Percentiles rank a stretch among this genome's conserved stretches.
Conservation (phyloP, 1,139 yeast genomes). For the Yamadazyma conglobata region DNA sequence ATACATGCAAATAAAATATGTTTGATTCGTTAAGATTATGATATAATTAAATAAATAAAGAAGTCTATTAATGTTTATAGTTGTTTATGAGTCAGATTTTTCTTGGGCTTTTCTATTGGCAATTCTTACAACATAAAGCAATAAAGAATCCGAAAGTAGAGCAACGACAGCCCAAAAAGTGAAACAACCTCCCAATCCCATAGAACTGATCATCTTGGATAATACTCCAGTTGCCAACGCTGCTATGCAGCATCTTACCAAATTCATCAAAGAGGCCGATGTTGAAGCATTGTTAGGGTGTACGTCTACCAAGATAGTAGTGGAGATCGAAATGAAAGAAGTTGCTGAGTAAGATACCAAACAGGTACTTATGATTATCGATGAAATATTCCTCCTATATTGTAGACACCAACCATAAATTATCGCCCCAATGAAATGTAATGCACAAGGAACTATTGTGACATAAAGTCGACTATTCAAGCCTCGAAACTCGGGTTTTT, state of each 20-base stretch:
- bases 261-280: constrained; percentile 36
- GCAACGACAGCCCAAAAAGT: constrained; percentile 33
- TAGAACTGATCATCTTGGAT: constrained; percentile 24
- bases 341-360: constrained; percentile 29
- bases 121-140: constrained; percentile 16
- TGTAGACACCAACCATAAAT: constrained; percentile 43
- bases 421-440: constrained; percentile 26
- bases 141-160: constrained; percentile 18
- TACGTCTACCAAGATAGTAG: constrained; percentile 37
- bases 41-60: too few relatives aligned
- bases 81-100: too few relatives aligned
- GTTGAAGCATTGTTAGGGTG: constrained; percentile 33
- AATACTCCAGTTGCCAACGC: constrained; percentile 34
- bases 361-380: constrained; percentile 31
- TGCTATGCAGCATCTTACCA: constrained; percentile 34
- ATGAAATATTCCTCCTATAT: constrained; percentile 20
- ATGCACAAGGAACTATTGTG: constrained; percentile 22
- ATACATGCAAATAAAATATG: too few relatives aligned
- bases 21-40: too few relatives aligned
- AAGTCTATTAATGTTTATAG: too few relatives aligned
- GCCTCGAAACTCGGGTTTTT: constrained; percentile 26
- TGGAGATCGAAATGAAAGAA: constrained; percentile 25
- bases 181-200: constrained; percentile 37
- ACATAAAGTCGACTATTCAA: constrained; percentile 26
- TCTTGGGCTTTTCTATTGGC: constrained; percentile 6